Conservation (phyloP, 129 eudicot species). For the Logfia minima region DNA sequence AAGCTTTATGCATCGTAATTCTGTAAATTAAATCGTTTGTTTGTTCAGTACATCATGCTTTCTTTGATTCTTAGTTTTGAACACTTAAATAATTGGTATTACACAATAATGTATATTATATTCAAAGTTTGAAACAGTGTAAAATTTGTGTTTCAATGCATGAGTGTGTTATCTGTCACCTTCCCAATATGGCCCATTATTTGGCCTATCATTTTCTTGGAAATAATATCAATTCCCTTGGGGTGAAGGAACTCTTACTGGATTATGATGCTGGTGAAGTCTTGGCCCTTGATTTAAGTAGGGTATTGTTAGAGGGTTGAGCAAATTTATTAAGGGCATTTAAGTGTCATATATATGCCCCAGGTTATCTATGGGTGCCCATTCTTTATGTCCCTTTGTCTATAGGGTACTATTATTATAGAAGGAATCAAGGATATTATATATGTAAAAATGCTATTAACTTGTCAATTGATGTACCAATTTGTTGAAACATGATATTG, state of each 20-base stretch:
- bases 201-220: constrained; percentile 19
- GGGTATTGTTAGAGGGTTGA: constrained; percentile 26
- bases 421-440: not conserved
- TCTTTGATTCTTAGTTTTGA: too few species aligned
- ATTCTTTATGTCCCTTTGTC: constrained; percentile 4
- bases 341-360: constrained; percentile 15
- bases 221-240: constrained; percentile 28
- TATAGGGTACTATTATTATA: not conserved
- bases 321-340: constrained; percentile 35
- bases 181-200: constrained; percentile 26
- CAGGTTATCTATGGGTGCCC: not conserved
- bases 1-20: not conserved
- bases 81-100: not conserved
- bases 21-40: not conserved
- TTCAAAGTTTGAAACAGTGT: not conserved
- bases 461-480: constrained; percentile 4
- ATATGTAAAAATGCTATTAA: not conserved
- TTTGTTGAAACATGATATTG: not conserved
- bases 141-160: constrained; percentile 23
- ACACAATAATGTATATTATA: not conserved
- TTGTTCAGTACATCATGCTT: too few species aligned
- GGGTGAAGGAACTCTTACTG: constrained; percentile 26
- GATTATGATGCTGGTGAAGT: constrained; percentile 10
- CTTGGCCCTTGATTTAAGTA: constrained; percentile 28
- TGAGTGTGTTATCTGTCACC: constrained; percentile 25